These are phyloP conservation scores for Laburnicola sp. DNA, from an alignment of 2,329 filamentous ascomycete genomes.

Conservation along the genomic window DNA sequence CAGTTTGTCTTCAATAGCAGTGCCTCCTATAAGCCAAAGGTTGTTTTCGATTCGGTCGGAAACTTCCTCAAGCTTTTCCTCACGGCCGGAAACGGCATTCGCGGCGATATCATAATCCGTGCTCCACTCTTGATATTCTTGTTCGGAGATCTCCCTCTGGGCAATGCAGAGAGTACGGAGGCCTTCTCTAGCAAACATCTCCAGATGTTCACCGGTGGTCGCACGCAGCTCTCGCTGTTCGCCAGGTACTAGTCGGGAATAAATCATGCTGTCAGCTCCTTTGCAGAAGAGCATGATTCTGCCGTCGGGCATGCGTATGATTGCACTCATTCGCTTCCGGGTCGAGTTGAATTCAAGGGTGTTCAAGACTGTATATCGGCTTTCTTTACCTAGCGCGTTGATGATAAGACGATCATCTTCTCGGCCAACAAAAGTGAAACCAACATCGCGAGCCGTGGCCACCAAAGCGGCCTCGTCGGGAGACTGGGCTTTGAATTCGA, in stretches of 20 bases:
- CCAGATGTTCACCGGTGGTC: constrained; percentile 87
- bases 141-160: constrained; percentile 74
- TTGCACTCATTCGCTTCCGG: constrained; percentile 96
- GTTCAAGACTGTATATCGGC: constrained; percentile 84
- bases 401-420: constrained; percentile 79
- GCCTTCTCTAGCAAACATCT: constrained; percentile 95
- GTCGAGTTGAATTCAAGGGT: constrained; percentile 97
- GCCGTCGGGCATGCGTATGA: constrained; percentile 90
- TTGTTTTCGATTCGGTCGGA: constrained; percentile 91
- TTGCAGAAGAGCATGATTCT: constrained; percentile 94
- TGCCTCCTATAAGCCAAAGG: constrained; percentile 84
- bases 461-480: constrained; percentile 95
- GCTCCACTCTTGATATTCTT: constrained; percentile 84
- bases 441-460: constrained; percentile 89
- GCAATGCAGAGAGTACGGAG: constrained; percentile 94
- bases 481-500: constrained; percentile 95
- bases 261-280: constrained; percentile 96
- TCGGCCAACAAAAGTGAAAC: constrained; percentile 86
- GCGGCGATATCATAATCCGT: constrained; percentile 86
- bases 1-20: constrained; percentile 93
- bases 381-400: constrained; percentile 84
- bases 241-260: constrained; percentile 81
- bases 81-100: constrained; percentile 78
- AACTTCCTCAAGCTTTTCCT: constrained; percentile 89
- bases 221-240: constrained; percentile 83